Percentiles rank a stretch among this genome's conserved stretches.
These are phyloP conservation scores for Penicillium taxi DNA, from an alignment of 495 filamentous ascomycete genomes.

Conservation along the genomic window DNA sequence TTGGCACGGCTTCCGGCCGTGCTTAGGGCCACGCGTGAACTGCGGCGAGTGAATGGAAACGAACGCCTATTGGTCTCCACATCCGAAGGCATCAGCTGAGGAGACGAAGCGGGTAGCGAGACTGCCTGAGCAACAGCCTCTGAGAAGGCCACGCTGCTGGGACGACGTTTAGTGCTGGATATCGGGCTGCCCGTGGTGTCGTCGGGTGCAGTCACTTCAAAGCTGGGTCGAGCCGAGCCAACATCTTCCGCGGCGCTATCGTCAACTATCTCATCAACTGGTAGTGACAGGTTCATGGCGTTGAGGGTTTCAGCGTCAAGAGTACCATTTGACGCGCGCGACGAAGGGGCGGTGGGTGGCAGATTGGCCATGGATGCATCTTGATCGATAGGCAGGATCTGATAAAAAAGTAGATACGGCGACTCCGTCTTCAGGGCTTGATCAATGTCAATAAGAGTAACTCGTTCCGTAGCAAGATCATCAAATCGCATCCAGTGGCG, in stretches of 20 bases:
- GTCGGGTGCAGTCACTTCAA: constrained; percentile 34
- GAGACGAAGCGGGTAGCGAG: constrained; percentile 12
- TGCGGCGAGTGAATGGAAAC: constrained; percentile 49
- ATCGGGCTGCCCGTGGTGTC: constrained; percentile 2
- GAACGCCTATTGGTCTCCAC: constrained; percentile 45
- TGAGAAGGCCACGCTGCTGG: constrained; percentile 23
- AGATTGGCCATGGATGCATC: constrained; percentile 48
- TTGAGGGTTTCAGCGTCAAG: constrained; percentile 21
- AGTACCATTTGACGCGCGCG: constrained; percentile 41
- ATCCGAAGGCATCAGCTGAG: constrained; percentile 34
- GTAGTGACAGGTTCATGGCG: constrained; percentile 9
- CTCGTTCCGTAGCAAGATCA: constrained; percentile 65
- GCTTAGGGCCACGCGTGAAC: constrained; percentile 48
- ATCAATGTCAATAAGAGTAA: constrained; percentile 69
- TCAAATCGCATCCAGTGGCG: constrained; percentile 86
- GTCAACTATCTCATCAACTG: constrained; percentile 9
- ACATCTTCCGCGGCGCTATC: constrained; percentile 18
- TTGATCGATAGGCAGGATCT: constrained; percentile 78
- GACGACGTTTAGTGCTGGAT: constrained; percentile 9
- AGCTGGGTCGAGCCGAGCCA: constrained; percentile 30
- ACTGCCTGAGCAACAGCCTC: constrained; percentile 30
- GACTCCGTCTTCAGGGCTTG: constrained; percentile 71
- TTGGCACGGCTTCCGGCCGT: constrained; percentile 56
- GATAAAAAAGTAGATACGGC: constrained; percentile 92
- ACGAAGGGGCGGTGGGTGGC: constrained; percentile 49